These are phyloP conservation scores for Artemisia annua DNA, from an alignment of 129 eudicot genomes.

Conservation along the genomic window DNA sequence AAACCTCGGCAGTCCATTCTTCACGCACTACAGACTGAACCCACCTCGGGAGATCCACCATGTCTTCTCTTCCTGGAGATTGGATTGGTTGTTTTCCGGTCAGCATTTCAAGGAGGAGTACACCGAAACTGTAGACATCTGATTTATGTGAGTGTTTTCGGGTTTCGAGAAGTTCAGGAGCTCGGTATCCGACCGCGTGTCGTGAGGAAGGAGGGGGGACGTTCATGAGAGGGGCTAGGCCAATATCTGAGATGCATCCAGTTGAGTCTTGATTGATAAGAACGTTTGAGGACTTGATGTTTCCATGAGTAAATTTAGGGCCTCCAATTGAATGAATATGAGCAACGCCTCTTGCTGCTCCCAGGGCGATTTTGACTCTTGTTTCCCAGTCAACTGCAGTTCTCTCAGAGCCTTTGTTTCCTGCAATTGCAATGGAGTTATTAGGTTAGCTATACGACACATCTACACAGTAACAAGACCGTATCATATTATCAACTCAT, in stretches of 20 bases:
- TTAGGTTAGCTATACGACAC: background rate
- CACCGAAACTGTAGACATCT: constrained; percentile 89
- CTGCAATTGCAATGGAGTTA: constrained; percentile 36
- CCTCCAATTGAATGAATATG: constrained; percentile 74
- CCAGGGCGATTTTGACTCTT: constrained; percentile 66
- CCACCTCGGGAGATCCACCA: constrained; percentile 86
- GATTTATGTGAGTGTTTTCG: constrained; percentile 79
- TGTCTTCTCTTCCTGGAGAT: constrained; percentile 75
- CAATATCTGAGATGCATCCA: constrained; percentile 67
- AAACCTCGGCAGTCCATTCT: constrained; percentile 95
- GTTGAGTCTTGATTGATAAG: constrained; percentile 65
- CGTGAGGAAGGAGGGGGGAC: constrained; percentile 62
- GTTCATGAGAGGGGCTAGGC: constrained; percentile 79
- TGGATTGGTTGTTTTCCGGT: constrained; percentile 84
- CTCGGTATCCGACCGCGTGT: constrained; percentile 68
- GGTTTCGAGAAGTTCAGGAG: constrained; percentile 79
- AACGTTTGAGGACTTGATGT: constrained; percentile 73
- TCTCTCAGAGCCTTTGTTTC: constrained; percentile 56
- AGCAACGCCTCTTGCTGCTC: constrained; percentile 79
- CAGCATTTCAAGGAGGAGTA: constrained; percentile 76
- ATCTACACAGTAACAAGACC: background rate
- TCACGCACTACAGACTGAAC: constrained; percentile 93
- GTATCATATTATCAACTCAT: too few relatives aligned
- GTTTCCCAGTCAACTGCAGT: constrained; percentile 76
- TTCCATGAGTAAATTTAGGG: constrained; percentile 76